Evolutionary conservation across 192 early-diverging fungal genomes (phyloP).

Genomic region (Gonapodya prolifera): DNA sequence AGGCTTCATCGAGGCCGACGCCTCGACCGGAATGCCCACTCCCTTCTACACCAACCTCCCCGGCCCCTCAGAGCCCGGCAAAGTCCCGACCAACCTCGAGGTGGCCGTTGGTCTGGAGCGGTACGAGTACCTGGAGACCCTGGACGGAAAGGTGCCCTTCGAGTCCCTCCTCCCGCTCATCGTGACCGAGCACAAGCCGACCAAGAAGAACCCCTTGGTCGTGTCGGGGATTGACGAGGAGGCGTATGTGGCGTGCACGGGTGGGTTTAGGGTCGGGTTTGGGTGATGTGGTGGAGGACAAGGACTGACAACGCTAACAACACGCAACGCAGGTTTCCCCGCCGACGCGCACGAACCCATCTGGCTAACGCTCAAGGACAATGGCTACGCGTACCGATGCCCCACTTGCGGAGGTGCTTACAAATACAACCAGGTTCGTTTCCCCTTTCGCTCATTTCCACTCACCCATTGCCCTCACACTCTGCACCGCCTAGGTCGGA

Average conservation of each 20-base stretch:
- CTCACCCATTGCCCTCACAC: too few relatives aligned
- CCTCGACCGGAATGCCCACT: neutral
- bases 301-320: too few relatives aligned
- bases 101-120: conserved; percentile 85
- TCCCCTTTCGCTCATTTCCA: too few relatives aligned
- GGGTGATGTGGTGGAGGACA: too few relatives aligned
- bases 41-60: conserved; percentile 13
- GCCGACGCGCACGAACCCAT: conserved; percentile 83
- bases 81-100: conserved; percentile 65
- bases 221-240: conserved; percentile 66
- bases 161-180: conserved; percentile 67
- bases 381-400: conserved; percentile 71
- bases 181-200: conserved; percentile 54
- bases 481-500: too few relatives aligned
- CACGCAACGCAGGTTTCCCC: conserved; percentile 62
- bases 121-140: conserved; percentile 66
- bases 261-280: conserved; percentile 28
- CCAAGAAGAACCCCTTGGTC: conserved; percentile 72
- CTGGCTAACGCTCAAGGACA: conserved; percentile 77
- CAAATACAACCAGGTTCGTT: too few relatives aligned
- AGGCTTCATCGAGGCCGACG: neutral
- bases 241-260: conserved; percentile 86
- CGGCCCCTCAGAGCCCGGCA: conserved; percentile 50
- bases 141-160: conserved; percentile 80
- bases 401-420: conserved; percentile 74